Base-by-base conservation (phyloP, 306 rosid species). In the Glycine latifolia region DNA sequence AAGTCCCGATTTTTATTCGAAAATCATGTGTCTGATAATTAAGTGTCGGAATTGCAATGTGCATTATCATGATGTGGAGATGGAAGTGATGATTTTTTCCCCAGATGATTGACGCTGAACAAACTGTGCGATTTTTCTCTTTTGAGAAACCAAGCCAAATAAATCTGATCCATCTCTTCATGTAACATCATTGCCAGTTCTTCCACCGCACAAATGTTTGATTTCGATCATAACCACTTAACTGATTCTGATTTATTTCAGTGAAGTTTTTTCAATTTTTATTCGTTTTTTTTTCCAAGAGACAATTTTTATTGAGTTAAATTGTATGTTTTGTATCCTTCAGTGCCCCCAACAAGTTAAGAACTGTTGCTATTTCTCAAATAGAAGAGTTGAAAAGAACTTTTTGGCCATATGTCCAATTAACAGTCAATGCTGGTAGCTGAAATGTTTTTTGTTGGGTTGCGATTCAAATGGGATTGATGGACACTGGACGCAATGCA, bases 41-140 rank as follows among this genome's bases (percentile, higher is more conserved):
- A 26, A 26, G 1, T 26, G 31, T 26, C 31, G 31, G 2, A 26
- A 26, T 26, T 26, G 31, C 31, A 26, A 26, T 26, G 31, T 26
- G 31, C 31, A 26, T 26, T 26, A 26, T 11, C 2, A 5, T 69
- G 15, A 20, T 70, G 5, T 7, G 4, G 70, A 74, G 88, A 86
- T 86, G 91, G 91, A 88, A 46, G 81, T 88, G 91, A 83, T 88
- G 91, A 88, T 78, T 65, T 15, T 88, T 88, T 88, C 91, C 89
- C 91, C 91, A 86, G 71, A 65, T 81, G 89, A 88, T 83, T 87
- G 87, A 88, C 11, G 82, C 87, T 88, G 91, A 91, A 80, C 55
- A 84, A 50, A 84, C 87, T 85, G 89, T 50, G 93, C 93, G 88
- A 87, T 50, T 63, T 88, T 71, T 88, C 87, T 86, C 87, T 73